phyloP scores from a whole-genome alignment of 2,329 filamentous ascomycete genomes.

The Cercospora nicotianae region DNA sequence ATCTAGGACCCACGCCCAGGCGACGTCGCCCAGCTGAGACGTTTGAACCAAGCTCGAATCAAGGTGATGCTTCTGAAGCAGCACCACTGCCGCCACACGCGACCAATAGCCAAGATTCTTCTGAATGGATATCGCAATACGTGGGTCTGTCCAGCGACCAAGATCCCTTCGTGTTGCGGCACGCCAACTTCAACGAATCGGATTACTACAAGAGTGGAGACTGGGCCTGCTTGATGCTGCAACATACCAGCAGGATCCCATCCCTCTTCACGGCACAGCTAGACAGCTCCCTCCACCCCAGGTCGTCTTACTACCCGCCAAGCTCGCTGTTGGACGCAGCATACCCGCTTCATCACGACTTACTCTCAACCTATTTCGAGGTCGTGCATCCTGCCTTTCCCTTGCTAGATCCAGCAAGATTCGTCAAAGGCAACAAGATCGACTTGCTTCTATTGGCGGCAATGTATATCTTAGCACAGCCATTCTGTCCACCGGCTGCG shows the following conservation, averaged over 20 bases:
- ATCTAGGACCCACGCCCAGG: constrained; percentile 28
- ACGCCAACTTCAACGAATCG: constrained; percentile 27
- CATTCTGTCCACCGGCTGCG: constrained; percentile 23
- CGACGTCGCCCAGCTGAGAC: constrained; percentile 19
- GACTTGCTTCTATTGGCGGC: constrained; percentile 25
- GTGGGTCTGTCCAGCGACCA: constrained; percentile 26
- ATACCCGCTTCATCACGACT: constrained; percentile 28
- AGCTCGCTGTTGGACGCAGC: constrained; percentile 25
- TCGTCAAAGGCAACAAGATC: constrained; percentile 29
- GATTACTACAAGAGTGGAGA: constrained; percentile 27
- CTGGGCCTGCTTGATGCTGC: constrained; percentile 26
- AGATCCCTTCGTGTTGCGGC: constrained; percentile 27
- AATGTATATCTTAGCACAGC: constrained; percentile 28
- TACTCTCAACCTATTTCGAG: constrained; percentile 29
- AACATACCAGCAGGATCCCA: constrained; percentile 13
- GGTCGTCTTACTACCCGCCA: constrained; percentile 25
- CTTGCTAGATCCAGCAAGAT: constrained; percentile 26
- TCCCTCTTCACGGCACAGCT: constrained; percentile 25
- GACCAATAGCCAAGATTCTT: background rate
- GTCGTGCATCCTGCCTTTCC: constrained; percentile 29
- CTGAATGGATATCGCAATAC: constrained; percentile 29
- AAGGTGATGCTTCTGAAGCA: constrained; percentile 1
- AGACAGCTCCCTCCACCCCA: constrained; percentile 21
- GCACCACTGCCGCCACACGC: background rate
- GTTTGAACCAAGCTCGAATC: constrained; percentile 1